Evolutionary conservation across 2,329 filamentous ascomycete genomes (phyloP).

Genomic region (Exophiala xenobiotica): DNA sequence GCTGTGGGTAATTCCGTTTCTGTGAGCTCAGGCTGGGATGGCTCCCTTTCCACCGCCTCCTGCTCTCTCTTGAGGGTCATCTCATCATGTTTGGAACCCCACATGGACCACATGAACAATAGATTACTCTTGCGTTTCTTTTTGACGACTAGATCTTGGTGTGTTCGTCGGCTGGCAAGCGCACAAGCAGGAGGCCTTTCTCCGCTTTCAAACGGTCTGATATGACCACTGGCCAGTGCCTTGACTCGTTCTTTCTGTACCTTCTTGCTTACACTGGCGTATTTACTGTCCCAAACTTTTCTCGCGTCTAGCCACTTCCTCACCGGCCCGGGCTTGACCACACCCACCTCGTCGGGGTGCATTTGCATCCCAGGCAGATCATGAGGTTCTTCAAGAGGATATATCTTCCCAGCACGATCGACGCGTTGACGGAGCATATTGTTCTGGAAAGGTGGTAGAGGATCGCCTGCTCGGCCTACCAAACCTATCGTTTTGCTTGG

Average conservation of each 20-base stretch:
- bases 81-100: constrained; percentile 88
- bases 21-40: constrained; percentile 2
- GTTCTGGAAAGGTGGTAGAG: constrained; percentile 72
- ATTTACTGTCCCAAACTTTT: constrained; percentile 70
- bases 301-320: constrained; percentile 80
- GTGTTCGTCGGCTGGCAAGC: constrained; percentile 67
- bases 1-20: not conserved
- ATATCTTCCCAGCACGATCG: constrained; percentile 72
- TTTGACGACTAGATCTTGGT: constrained; percentile 41
- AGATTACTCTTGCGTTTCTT: constrained; percentile 67
- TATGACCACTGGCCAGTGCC: constrained; percentile 67
- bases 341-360: constrained; percentile 65
- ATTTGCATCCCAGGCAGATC: constrained; percentile 68
- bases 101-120: constrained; percentile 79
- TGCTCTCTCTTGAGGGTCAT: constrained; percentile 55
- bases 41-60: constrained; percentile 12
- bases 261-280: constrained; percentile 64
- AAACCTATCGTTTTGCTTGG: constrained; percentile 34
- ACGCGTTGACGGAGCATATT: constrained; percentile 93
- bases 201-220: constrained; percentile 66
- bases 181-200: constrained; percentile 83
- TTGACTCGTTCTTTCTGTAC: constrained; percentile 72
- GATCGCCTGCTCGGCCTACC: constrained; percentile 85
- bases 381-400: constrained; percentile 62
- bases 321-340: constrained; percentile 76